These are phyloP conservation scores for Boletellus deceptivus DNA, from an alignment of 1,284 basidiomycete species.

Conservation along the genomic window DNA sequence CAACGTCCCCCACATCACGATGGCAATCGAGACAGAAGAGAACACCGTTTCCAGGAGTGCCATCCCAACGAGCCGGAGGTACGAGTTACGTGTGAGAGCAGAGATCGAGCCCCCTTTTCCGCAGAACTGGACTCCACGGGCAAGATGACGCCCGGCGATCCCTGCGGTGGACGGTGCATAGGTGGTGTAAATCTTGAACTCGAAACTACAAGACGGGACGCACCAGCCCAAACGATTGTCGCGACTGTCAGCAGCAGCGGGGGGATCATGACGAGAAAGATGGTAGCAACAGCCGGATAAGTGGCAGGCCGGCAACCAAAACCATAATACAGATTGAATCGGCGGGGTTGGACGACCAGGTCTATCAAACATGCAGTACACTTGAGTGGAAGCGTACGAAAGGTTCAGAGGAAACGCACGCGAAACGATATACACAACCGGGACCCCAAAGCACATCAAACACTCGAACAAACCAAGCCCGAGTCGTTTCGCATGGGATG, in stretches of 20 bases:
- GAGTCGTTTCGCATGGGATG: conserved; percentile 27
- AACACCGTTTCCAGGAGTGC: conserved; percentile 36
- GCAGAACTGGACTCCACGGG: conserved; percentile 28
- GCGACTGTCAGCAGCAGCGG: conserved; percentile 48
- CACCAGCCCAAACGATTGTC: conserved; percentile 44
- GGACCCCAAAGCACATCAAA: conserved; percentile 51
- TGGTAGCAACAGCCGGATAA: conserved; percentile 49
- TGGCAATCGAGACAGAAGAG: conserved; percentile 20
- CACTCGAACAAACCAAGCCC: conserved; percentile 45
- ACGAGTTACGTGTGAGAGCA: conserved; percentile 34
- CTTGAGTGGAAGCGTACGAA: neutral
- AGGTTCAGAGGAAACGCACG: conserved; percentile 43
- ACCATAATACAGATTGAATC: conserved; percentile 63
- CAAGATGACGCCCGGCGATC: conserved; percentile 29
- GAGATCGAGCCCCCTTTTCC: conserved; percentile 23
- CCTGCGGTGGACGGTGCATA: conserved; percentile 11
- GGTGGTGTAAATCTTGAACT: neutral
- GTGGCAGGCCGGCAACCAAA: conserved; percentile 64
- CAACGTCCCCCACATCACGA: conserved; percentile 17
- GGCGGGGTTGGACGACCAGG: conserved; percentile 61
- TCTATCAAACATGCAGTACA: conserved; percentile 40
- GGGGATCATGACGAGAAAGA: conserved; percentile 58
- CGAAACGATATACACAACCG: conserved; percentile 54
- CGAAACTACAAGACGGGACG: conserved; percentile 10
- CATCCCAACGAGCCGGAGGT: conserved; percentile 44